Conservation (phyloP, 768 basidiomycete species). For the Lactarius akahatsu region DNA sequence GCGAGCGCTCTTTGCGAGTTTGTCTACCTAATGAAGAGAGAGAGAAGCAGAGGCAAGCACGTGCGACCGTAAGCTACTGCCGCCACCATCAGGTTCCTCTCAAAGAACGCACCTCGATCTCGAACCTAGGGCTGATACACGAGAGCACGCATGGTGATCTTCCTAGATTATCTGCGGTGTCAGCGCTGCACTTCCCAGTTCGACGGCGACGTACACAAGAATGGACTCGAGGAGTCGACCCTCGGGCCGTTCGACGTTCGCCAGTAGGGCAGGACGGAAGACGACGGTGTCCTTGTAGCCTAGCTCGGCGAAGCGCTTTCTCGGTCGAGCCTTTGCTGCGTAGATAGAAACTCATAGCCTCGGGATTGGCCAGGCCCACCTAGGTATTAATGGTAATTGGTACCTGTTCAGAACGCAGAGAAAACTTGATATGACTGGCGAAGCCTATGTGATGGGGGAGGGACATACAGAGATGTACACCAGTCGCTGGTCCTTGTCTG, state of each 20-base stretch:
- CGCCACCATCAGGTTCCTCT: background rate
- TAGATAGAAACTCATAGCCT: conserved; percentile 52
- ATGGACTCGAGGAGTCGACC: background rate
- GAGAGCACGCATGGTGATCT: background rate
- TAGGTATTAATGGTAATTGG: conserved; percentile 31
- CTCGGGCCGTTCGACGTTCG: conserved; percentile 13
- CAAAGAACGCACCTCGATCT: conserved; percentile 18
- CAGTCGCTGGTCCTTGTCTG: conserved; percentile 52
- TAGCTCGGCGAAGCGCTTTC: conserved; percentile 60
- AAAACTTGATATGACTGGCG: background rate
- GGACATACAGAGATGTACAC: conserved; percentile 68
- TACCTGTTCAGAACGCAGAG: background rate
- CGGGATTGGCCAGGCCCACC: conserved; percentile 50
- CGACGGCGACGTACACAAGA: background rate
- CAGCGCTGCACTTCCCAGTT: background rate
- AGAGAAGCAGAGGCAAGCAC: background rate
- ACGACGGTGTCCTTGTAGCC: conserved; percentile 72
- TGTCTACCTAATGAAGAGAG: conserved; percentile 42
- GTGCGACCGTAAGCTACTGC: background rate
- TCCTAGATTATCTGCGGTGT: background rate
- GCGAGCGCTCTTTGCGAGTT: conserved; percentile 54
- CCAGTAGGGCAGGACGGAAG: conserved; percentile 61
- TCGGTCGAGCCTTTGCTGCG: conserved; percentile 77
- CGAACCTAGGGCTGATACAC: conserved; percentile 1
- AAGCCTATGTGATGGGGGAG: too few species aligned